Percentiles rank a stretch among this genome's conserved stretches.
Conservation (phyloP, 2,329 filamentous ascomycete species). For the Fusarium vanettenii region DNA sequence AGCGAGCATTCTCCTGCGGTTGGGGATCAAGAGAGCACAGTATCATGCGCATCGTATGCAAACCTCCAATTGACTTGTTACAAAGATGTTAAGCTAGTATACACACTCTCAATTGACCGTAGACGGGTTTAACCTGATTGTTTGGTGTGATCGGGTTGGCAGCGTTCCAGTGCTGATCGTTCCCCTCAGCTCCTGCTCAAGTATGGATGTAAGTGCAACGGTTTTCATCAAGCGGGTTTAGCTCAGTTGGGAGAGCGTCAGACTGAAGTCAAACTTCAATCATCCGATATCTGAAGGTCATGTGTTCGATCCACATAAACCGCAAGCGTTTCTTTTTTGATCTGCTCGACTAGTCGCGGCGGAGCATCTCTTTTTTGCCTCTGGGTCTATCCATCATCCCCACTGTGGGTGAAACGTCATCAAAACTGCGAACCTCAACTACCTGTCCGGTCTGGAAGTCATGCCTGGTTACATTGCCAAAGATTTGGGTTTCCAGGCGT, state of each 20-base stretch:
- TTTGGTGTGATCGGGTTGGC: not conserved
- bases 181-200: not conserved
- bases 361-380: not conserved
- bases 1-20: not conserved
- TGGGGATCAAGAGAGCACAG: not conserved
- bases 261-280: constrained; percentile 40
- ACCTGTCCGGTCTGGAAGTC: not conserved
- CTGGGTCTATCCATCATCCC: not conserved
- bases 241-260: constrained; percentile 47
- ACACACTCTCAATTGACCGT: not conserved
- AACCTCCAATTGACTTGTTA: not conserved
- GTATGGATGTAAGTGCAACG: rapidly evolving
- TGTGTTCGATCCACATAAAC: constrained; percentile 48
- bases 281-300: constrained; percentile 44
- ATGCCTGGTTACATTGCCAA: not conserved
- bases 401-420: not conserved
- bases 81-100: rapidly evolving
- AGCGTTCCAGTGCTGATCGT: not conserved
- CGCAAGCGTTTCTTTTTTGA: constrained; percentile 30
- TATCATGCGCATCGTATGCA: not conserved
- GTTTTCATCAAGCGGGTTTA: constrained; percentile 42
- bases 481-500: not conserved
- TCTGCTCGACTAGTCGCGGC: not conserved
- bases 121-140: not conserved
- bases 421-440: not conserved